These are phyloP conservation scores for Anastatica hierochuntica DNA, from an alignment of 345 rosid genomes.

Conservation along the genomic window DNA sequence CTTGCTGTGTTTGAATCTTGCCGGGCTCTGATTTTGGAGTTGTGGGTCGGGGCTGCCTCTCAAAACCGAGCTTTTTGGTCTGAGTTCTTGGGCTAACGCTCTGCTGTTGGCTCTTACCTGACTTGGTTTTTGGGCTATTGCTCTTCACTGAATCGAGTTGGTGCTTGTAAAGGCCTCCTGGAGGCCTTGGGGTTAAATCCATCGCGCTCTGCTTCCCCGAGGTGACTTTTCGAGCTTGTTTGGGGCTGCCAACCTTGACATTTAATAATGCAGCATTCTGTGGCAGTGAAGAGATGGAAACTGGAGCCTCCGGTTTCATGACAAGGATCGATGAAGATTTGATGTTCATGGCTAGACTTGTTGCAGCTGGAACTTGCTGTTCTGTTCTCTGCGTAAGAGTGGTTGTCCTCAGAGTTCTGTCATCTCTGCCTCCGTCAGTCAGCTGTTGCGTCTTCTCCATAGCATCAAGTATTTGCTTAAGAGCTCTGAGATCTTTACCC, in stretches of 20 bases:
- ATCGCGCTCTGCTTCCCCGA: conserved; percentile 32
- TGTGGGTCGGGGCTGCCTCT: conserved; percentile 35
- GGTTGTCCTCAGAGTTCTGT: conserved; percentile 21
- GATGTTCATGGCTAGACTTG: conserved; percentile 28
- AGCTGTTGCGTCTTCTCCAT: conserved; percentile 59
- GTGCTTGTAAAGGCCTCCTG: conserved; percentile 25
- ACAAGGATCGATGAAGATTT: conserved; percentile 40
- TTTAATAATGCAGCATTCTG: conserved; percentile 22
- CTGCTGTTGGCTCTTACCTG: conserved; percentile 34
- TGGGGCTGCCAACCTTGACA: conserved; percentile 25
- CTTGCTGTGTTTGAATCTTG: conserved; percentile 38
- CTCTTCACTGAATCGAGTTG: conserved; percentile 25
- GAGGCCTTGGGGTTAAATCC: conserved; percentile 42
- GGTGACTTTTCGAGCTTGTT: conserved; percentile 28
- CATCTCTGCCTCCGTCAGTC: conserved; percentile 29
- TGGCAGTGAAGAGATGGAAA: conserved; percentile 24
- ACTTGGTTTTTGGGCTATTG: conserved; percentile 22
- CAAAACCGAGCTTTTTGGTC: conserved; percentile 38
- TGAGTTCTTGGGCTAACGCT: conserved; percentile 39
- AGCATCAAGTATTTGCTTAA: conserved; percentile 76
- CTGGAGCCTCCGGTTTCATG: conserved; percentile 35
- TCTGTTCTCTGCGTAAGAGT: conserved; percentile 28
- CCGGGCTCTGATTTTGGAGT: conserved; percentile 33
- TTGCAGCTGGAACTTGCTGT: conserved; percentile 25
- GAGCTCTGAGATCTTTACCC: conserved; percentile 86